Evolutionary conservation across 2,329 filamentous ascomycete genomes (phyloP).

Genomic region (Apiospora arundinis): DNA sequence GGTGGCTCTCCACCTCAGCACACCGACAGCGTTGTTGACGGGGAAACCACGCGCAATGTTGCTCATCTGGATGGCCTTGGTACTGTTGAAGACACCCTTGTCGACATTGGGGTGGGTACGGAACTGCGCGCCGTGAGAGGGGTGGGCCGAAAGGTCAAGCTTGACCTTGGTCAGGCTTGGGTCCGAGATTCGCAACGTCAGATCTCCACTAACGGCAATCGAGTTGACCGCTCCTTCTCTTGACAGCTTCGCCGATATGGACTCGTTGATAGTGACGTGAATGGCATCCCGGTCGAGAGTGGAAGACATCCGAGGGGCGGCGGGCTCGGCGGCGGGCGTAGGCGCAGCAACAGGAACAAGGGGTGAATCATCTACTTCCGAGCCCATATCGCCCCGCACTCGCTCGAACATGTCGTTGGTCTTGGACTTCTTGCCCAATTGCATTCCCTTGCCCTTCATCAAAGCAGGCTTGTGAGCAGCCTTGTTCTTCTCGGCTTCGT

Average conservation of each 20-base stretch:
- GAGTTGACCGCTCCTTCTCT: constrained; percentile 87
- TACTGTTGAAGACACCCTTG: constrained; percentile 81
- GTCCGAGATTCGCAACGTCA: constrained; percentile 90
- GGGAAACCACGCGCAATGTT: constrained; percentile 90
- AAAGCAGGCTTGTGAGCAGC: constrained; percentile 62
- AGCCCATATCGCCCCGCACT: constrained; percentile 89
- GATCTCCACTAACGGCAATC: constrained; percentile 88
- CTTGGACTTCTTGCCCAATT: constrained; percentile 98
- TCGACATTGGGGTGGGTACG: constrained; percentile 97
- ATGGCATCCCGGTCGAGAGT: constrained; percentile 83
- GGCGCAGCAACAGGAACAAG: constrained; percentile 64
- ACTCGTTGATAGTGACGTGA: constrained; percentile 85
- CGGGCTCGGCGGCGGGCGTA: constrained; percentile 57
- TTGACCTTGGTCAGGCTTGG: constrained; percentile 90
- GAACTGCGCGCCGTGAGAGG: constrained; percentile 87
- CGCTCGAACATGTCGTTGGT: constrained; percentile 97
- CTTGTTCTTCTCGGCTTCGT: constrained; percentile 98
- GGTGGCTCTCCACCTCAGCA: constrained; percentile 89
- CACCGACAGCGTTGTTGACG: constrained; percentile 89
- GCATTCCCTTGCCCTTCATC: constrained; percentile 96
- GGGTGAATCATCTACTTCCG: constrained; percentile 79
- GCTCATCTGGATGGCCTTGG: constrained; percentile 87
- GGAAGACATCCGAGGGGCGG: constrained; percentile 65
- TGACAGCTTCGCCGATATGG: constrained; percentile 88
- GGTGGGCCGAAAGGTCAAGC: constrained; percentile 76